Evolutionary conservation across 495 filamentous ascomycete genomes (phyloP).

Genomic region (Pyrenula aspistea): DNA sequence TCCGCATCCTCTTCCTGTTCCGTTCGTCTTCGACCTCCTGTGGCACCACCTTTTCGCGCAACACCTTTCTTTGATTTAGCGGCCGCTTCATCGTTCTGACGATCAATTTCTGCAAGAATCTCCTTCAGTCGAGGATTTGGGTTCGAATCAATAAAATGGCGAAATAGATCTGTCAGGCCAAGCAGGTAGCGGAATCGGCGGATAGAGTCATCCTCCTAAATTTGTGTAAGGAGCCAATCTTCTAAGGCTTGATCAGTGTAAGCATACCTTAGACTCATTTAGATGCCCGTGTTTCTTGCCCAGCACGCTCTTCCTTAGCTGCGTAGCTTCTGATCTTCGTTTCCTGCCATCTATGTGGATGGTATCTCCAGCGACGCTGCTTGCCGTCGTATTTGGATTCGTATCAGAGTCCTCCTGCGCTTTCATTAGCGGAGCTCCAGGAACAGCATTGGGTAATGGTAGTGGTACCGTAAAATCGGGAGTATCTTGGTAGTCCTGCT

Average conservation of each 20-base stretch:
- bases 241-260: conserved; percentile 1
- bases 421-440: background rate
- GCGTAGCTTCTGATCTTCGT: conserved; percentile 70
- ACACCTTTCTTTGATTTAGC: conserved; percentile 58
- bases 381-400: conserved; percentile 82
- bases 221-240: background rate
- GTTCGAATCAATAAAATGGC: conserved; percentile 97
- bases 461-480: conserved; percentile 59
- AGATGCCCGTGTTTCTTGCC: conserved; percentile 88
- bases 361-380: conserved; percentile 69
- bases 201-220: conserved; percentile 88
- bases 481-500: conserved; percentile 62
- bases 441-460: conserved; percentile 1
- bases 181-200: conserved; percentile 91
- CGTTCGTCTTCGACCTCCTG: conserved; percentile 69
- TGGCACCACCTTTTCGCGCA: conserved; percentile 73
- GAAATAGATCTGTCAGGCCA: conserved; percentile 92
- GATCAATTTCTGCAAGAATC: conserved; percentile 86
- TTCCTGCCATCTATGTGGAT: conserved; percentile 62
- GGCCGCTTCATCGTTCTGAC: conserved; percentile 69
- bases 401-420: conserved; percentile 66
- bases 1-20: conserved; percentile 98
- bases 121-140: conserved; percentile 84
- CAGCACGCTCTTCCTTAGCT: conserved; percentile 78
- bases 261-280: conserved; percentile 75